Evolutionary conservation across 805 yeast genomes (phyloP), one percentile per base, ranked within the genome.

Genomic region (Spathaspora gorwiae): DNA sequence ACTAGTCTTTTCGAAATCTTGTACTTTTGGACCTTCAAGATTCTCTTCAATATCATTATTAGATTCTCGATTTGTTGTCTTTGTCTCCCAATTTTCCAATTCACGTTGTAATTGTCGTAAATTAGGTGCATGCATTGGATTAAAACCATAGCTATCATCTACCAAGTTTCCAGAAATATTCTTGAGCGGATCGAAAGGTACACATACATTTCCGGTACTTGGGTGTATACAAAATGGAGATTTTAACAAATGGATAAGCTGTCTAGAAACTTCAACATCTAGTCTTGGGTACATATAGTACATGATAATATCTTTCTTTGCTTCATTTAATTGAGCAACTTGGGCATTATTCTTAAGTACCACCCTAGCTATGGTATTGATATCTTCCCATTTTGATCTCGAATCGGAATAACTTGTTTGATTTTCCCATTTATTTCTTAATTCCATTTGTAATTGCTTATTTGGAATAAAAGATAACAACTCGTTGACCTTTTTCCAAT

Each of bases 141-240:
- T 81, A 58, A 92, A 94, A 4, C 80, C 80, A 47, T 70, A 71
- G 0, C 48, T 62, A 46, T 68, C 75, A 48, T 70, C 73, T 2
- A 61, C 66, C 24, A 44, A 39, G 42, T 66, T 60, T 14, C 55
- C 58, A 7, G 65, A 58, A 32, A 71, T 52, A 50, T 69, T 70
- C 35, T 66, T 59, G 4, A 50, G 45, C 1, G 83, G 81, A 54
- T 79, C 81, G 51, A 80, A 84, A 0, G 98, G 97, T 7, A 94
- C 96, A 78, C 98, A 94, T 3, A 94, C 87, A 56, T 87, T 85
- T 7, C 97, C 97, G 0, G 99, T 94, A 2, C 89, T 83, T 1
- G 99, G 99, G 63, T 94, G 99, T 37, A 94, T 83, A 70, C 98
- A 92, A 62, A 94, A 94, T 13, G 99, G 99, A 1, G 97, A 87